Evolutionary conservation across 768 basidiomycete genomes (phyloP), one percentile per base, ranked within the genome.

Genomic region (Boletus insuetus): DNA sequence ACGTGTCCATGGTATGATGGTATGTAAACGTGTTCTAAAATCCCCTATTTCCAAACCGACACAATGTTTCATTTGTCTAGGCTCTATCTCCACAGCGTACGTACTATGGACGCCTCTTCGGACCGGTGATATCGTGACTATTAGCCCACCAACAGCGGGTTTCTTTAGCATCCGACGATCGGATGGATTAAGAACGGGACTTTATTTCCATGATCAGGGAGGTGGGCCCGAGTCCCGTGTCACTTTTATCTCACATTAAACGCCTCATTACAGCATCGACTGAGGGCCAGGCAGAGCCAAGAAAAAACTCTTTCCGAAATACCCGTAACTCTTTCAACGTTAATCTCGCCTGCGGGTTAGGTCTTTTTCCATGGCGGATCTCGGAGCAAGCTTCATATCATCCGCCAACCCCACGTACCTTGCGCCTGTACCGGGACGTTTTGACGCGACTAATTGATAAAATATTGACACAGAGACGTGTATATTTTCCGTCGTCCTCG

Each of bases 231-330:
- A 19, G 38, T 39, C 53, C 41, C 48, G 39, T 59, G 12, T 53
- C 53, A 57, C 63, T 56, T 55, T 49, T 67, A 64, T 67, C 65
- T 51, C 37, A 54, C n/a, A 54, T 62, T 40, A 46, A 67, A 51
- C 41, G 47, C 49, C 42, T 17, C 22, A 37, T 66, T 65, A 65
- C 59, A 62, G 45, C 62, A 67, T 58, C 35, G 4, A 52, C 35
- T 47, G 48, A 53, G 58, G 37, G 52, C 29, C 35, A 55, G 26
- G 12, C 42, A 55, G 48, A 22, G 31, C 48, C 45, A 24, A 51
- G 34, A 48, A 60, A 57, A 51, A 29, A 35, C 2, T 40, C 37
- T 45, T 14, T 42, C 58, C 55, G 62, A 58, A 52, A 63, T 26
- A 20, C 49, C 64, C 61, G 57, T 60, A 46, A 24, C 46, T 49